Percentiles rank a stretch among this genome's conserved stretches.
Evolutionary conservation across 2,329 filamentous ascomycete genomes (phyloP).

Genomic region (Claviceps quebecensis): DNA sequence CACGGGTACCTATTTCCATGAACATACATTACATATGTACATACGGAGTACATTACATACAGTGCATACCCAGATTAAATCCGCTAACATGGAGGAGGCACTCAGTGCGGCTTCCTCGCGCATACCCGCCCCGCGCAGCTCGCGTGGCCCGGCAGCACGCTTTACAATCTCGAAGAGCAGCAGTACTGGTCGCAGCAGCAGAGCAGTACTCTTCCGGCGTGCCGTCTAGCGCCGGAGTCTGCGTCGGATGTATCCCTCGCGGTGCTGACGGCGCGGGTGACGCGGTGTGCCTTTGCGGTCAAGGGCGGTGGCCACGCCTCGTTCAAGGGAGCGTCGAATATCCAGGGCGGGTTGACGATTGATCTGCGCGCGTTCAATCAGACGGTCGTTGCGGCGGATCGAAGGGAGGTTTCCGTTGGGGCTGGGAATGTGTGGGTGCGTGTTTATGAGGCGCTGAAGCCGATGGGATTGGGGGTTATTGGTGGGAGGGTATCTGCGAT

Average conservation of each 20-base stretch:
- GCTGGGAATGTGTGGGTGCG: slow-evolving; percentile 11
- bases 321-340: slow-evolving; percentile 15
- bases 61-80: background rate
- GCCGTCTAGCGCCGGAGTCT: slow-evolving; percentile 13
- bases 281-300: slow-evolving; percentile 17
- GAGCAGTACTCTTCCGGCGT: slow-evolving; percentile 8
- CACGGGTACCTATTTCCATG: too few species aligned
- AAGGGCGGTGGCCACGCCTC: slow-evolving; percentile 21
- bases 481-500: slow-evolving; percentile 11
- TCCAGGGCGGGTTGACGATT: slow-evolving; percentile 15
- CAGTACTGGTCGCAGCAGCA: slow-evolving; percentile 14
- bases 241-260: slow-evolving; percentile 15
- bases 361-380: slow-evolving; percentile 13
- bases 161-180: slow-evolving; percentile 10
- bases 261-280: slow-evolving; percentile 13
- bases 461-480: slow-evolving; percentile 10
- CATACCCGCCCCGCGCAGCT: slow-evolving; percentile 6
- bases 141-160: slow-evolving; percentile 8
- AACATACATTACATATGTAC: too few species aligned
- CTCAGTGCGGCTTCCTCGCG: slow-evolving; percentile 11
- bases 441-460: slow-evolving; percentile 10
- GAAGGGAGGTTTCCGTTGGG: slow-evolving; percentile 7
- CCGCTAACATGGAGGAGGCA: background rate
- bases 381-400: slow-evolving; percentile 9
- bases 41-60: too few species aligned